phyloP scores from a whole-genome alignment of 2,329 filamentous ascomycete genomes.

The Coniochaeta prunicola region DNA sequence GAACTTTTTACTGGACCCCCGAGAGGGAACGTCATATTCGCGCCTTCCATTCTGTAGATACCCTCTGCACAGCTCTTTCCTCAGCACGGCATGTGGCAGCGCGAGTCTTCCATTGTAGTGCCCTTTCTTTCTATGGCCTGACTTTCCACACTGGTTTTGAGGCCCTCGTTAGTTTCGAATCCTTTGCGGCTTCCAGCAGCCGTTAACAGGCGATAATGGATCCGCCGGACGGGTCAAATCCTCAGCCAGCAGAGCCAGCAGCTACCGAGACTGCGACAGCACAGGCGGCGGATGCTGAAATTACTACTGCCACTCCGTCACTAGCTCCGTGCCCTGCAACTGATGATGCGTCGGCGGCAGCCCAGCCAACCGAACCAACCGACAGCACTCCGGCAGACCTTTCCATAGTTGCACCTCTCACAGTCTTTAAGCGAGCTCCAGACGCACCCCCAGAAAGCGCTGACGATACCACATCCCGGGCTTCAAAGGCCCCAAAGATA shows the following conservation, averaged over 20 bases:
- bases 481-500: conserved; percentile 24
- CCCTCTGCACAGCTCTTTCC: not conserved
- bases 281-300: not conserved
- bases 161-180: not conserved
- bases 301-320: not conserved
- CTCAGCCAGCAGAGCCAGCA: not conserved
- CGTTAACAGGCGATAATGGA: not conserved
- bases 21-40: not conserved
- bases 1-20: not conserved
- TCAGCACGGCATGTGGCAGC: not conserved
- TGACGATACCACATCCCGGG: not conserved
- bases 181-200: not conserved
- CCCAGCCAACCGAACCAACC: not conserved
- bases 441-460: not conserved
- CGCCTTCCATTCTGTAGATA: not conserved
- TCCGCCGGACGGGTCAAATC: not conserved
- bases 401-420: not conserved
- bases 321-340: not conserved
- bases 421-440: not conserved
- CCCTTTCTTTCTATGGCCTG: not conserved
- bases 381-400: not conserved
- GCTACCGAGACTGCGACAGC: not conserved
- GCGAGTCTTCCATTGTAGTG: not conserved
- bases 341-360: not conserved
- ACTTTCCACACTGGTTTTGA: not conserved